Evolutionary conservation across 2,329 filamentous ascomycete genomes (phyloP), one percentile per base, ranked within the genome.

Genomic region (Dactylellina drechsleri): DNA sequence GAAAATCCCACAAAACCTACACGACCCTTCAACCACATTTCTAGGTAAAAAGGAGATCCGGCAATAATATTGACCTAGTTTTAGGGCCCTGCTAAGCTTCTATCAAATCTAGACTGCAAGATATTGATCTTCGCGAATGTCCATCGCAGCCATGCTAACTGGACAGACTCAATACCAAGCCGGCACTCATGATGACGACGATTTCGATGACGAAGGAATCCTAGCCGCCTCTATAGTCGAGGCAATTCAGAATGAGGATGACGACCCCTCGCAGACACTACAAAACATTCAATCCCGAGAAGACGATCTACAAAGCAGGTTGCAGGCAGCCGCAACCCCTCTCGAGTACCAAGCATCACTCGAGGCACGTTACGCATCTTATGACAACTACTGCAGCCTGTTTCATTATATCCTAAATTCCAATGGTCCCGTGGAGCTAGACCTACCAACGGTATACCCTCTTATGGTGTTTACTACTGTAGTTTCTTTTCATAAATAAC

Each of bases 401-500:
- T 99, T 99, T 86, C 95, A 99, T 86, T 98, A 92, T 85, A 97
- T 99, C 83, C 86, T 99, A 82, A 99, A 99, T 88, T 98, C 94
- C 59, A 95, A 98, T 79, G 95, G 95, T n/a, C 95, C 95, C 15
- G 94, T 99, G 75, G 95, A 99, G 82, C 86, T 99, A 79, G 95
- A 99, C 83, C 91, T 94, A 78, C 95, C 95, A 79, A 97, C 93
- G 82, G 94, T 97, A 86, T 85, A 92, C 87, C 76, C 43, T 7
- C 23, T 41, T 66, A 77, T 28, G 53, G 56, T 53, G 66, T 59
- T 23, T 62, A 56, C 12, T 47, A 43, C 20, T 16, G 16, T 16
- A 20, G 47, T 31, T 47, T 23, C 8, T 15, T 47, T 43, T 16
- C n/a, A 26, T 52, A 20, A 15, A 23, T 23, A 12, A n/a, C 26